Percentiles rank a stretch among this genome's conserved stretches.
Conservation (phyloP, 2,329 filamentous ascomycete species). For the Fusarium longipes region DNA sequence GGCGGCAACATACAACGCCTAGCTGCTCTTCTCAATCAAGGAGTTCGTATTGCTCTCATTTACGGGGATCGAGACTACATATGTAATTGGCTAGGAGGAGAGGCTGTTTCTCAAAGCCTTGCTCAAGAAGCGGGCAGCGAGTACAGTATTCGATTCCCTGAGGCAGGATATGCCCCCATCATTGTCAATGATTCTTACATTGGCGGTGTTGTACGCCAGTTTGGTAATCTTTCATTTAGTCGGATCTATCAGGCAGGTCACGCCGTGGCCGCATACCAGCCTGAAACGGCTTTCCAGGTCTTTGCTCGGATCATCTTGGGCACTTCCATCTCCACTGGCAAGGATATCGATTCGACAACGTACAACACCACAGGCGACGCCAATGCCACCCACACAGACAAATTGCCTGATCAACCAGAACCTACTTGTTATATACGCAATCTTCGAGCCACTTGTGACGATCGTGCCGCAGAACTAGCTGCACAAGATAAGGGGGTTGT, state of each 20-base stretch:
- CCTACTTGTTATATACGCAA: slow-evolving; percentile 71
- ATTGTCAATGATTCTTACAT: slow-evolving; percentile 74
- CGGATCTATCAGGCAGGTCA: slow-evolving; percentile 75
- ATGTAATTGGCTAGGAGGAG: slow-evolving; percentile 78
- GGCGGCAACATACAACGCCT: slow-evolving; percentile 69
- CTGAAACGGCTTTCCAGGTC: slow-evolving; percentile 67
- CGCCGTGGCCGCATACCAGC: slow-evolving; percentile 70
- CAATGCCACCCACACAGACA: slow-evolving; percentile 67
- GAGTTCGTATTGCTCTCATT: slow-evolving; percentile 76
- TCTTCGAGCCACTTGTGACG: slow-evolving; percentile 62
- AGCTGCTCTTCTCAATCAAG: slow-evolving; percentile 68
- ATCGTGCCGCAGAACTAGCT: slow-evolving; percentile 59
- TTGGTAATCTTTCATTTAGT: slow-evolving; percentile 77
- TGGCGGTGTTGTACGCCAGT: slow-evolving; percentile 80
- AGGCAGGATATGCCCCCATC: slow-evolving; percentile 78
- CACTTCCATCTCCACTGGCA: slow-evolving; percentile 66
- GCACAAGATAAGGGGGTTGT: slow-evolving; percentile 65
- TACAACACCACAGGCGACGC: slow-evolving; percentile 69
- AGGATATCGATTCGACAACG: slow-evolving; percentile 59
- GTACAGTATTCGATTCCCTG: slow-evolving; percentile 67
- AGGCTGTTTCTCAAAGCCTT: slow-evolving; percentile 75
- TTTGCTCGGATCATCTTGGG: slow-evolving; percentile 70
- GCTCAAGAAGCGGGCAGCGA: slow-evolving; percentile 59
- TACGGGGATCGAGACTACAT: slow-evolving; percentile 75
- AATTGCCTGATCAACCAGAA: slow-evolving; percentile 58